A percentile compares a stretch with the other conserved stretches of the same genome.
Evolutionary conservation across 148 eudicot genomes (phyloP).

Genomic region (Rhododendron molle): DNA sequence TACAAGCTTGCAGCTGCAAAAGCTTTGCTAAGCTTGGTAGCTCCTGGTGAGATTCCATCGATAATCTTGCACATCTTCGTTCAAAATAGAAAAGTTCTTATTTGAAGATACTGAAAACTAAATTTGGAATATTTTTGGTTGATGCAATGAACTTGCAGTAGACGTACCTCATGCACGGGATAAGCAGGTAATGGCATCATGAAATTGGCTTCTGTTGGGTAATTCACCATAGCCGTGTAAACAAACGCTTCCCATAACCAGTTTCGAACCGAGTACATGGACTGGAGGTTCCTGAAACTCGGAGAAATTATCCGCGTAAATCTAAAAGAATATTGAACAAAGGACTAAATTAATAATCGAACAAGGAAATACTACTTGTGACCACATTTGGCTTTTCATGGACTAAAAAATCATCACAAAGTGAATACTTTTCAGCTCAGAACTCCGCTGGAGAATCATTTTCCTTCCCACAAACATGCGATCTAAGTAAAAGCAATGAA

Average conservation of each 20-base stretch:
- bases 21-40: constrained; percentile 32
- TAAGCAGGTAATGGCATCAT: constrained; percentile 47
- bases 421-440: no score
- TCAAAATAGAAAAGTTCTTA: not conserved
- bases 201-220: constrained; percentile 39
- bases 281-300: constrained; percentile 27
- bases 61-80: constrained; percentile 48
- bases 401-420: no score
- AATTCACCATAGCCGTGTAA: constrained; percentile 50
- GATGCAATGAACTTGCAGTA: not conserved
- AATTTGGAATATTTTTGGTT: not conserved
- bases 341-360: not conserved
- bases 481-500: not conserved
- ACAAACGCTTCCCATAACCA: constrained; percentile 46
- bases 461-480: not conserved
- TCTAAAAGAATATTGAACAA: not conserved
- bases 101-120: not conserved
- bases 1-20: constrained; percentile 50
- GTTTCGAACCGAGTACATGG: constrained; percentile 23
- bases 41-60: constrained; percentile 28
- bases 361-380: not conserved
- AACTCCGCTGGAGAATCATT: not conserved
- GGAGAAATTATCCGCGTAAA: not conserved
- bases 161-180: constrained; percentile 33
- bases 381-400: not conserved